phyloP scores from a whole-genome alignment of 2,329 filamentous ascomycete species.

The Ophiostoma novo-ulmi region DNA sequence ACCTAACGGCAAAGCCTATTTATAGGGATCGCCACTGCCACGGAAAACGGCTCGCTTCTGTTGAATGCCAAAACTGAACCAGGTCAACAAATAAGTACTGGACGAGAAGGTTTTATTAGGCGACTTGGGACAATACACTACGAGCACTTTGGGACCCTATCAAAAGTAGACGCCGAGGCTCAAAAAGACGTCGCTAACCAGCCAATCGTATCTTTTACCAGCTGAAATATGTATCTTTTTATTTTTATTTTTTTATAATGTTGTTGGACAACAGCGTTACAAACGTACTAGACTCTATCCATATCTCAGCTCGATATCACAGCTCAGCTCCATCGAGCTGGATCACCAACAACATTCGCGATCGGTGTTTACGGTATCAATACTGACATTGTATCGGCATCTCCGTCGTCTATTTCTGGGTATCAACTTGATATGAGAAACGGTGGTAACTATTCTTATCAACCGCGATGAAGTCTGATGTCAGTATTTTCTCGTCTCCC shows the following conservation, averaged over 20 bases:
- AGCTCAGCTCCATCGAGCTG: not conserved
- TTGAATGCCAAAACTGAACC: not conserved
- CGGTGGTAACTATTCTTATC: no score
- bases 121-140: not conserved
- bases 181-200: not conserved
- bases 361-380: not conserved
- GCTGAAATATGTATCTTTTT: not conserved
- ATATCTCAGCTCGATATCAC: not conserved
- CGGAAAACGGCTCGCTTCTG: no score
- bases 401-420: not conserved
- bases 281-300: not conserved
- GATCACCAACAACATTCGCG: not conserved
- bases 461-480: not conserved
- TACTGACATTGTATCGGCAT: not conserved
- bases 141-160: not conserved
- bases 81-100: conserved; percentile 1
- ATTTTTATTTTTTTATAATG: not conserved
- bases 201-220: not conserved
- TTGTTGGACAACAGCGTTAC: not conserved
- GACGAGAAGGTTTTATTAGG: no score
- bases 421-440: no score
- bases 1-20: not conserved
- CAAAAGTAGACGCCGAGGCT: not conserved
- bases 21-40: not conserved
- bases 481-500: not conserved